Evolutionary conservation across 495 filamentous ascomycete genomes (phyloP), one percentile per base, ranked within the genome.

Genomic region (Aspergillus panamensis): DNA sequence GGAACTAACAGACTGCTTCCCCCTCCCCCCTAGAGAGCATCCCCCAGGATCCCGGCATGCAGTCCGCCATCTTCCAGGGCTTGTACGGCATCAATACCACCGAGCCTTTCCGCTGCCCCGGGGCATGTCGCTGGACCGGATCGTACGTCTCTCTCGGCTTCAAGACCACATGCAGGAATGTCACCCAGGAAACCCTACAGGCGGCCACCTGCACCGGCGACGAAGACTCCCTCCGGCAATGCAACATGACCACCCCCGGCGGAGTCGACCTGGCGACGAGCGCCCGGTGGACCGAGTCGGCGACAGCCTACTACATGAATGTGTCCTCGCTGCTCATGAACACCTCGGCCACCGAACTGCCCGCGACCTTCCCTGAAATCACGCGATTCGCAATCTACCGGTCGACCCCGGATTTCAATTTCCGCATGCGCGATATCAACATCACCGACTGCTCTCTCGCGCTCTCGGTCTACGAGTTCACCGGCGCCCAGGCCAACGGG

Each of bases 61-160:
- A 60, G 35, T 60, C 57, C 19, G 49, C 61, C 13, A 53, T 64
- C 39, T 37, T 57, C 33, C 57, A 58, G 42, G 57, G 61, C 30
- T 33, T 64, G 1, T 60, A 54, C 33, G 57, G 53, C 9, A 48
- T 64, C 61, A 51, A 53, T 30, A 45, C 37, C 43, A 19, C 53
- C 29, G 57, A 60, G 30, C 25, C 48, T 39, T 64, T 64, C 53
- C 53, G 20, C 13, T 64, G 61, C 35, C 57, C 61, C 12, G 56
- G 57, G 12, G 5, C 30, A 20, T 64, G 61, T 53, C 32, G 44
- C 19, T 64, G 61, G 61, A 35, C 19, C 4, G 61, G 30, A 39
- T 51, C 61, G 48, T 64, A 64, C 29, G 48, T 58, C 45, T 57
- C 61, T 30, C 57, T 64, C 35, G 61, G 61, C 48, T 64, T 64